Conservation (phyloP, 805 yeast genomes). For the Ogataea allantospora region DNA sequence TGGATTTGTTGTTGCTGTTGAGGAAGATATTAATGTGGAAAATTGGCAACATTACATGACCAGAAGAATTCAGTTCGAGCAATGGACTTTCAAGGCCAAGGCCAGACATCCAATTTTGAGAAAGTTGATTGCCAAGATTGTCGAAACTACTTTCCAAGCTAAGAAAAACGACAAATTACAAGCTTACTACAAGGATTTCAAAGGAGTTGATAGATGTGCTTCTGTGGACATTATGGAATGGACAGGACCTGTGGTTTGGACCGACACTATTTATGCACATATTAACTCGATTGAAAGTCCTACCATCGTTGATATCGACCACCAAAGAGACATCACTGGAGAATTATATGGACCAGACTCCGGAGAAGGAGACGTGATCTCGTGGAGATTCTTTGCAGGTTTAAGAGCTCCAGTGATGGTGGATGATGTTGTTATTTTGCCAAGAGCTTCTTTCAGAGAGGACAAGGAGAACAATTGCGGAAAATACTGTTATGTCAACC, state of each 20-base stretch:
- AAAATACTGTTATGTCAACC: slow-evolving; percentile 34
- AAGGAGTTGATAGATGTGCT: slow-evolving; percentile 36
- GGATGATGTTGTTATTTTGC: slow-evolving; percentile 36
- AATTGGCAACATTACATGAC: slow-evolving; percentile 53
- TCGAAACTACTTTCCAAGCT: slow-evolving; percentile 46
- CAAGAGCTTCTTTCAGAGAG: slow-evolving; percentile 35
- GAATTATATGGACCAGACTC: slow-evolving; percentile 34
- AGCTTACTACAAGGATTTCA: slow-evolving; percentile 37
- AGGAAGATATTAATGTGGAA: slow-evolving; percentile 50
- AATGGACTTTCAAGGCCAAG: slow-evolving; percentile 59
- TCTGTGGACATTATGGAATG: slow-evolving; percentile 58
- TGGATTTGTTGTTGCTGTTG: slow-evolving; percentile 56
- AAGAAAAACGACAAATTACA: slow-evolving; percentile 34
- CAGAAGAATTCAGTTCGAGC: slow-evolving; percentile 59
- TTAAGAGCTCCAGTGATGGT: slow-evolving; percentile 34
- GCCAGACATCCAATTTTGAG: slow-evolving; percentile 61
- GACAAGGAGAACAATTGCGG: slow-evolving; percentile 35
- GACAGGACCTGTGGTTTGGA: slow-evolving; percentile 82
- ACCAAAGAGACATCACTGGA: slow-evolving; percentile 29
- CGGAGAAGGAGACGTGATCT: slow-evolving; percentile 26
- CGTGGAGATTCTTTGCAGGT: slow-evolving; percentile 36
- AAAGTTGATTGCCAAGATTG: slow-evolving; percentile 51
- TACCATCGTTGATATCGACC: slow-evolving; percentile 34
- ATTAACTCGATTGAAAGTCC: slow-evolving; percentile 44
- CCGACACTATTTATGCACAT: slow-evolving; percentile 68